These are phyloP conservation scores for Fusarium pseudocircinatum DNA, from an alignment of 2,329 filamentous ascomycete genomes.

Conservation along the genomic window DNA sequence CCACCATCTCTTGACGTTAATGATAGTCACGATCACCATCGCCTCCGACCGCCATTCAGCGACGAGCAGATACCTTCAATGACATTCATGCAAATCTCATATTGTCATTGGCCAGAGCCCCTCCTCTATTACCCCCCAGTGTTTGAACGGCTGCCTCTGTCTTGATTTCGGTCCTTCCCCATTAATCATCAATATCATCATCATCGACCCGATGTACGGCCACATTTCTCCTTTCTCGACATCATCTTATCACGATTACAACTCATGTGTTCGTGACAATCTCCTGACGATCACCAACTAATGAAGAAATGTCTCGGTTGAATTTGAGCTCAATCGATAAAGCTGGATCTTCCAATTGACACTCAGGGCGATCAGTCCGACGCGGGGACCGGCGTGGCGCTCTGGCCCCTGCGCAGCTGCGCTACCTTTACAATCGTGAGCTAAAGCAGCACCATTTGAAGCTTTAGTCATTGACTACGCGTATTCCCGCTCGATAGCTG, in stretches of 20 bases:
- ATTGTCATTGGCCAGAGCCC: slow-evolving; percentile 15
- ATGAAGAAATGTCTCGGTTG: slow-evolving; percentile 15
- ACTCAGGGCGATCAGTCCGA: neutral
- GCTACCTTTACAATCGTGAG: slow-evolving; percentile 13
- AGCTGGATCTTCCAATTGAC: slow-evolving; percentile 15
- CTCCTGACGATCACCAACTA: slow-evolving; percentile 33
- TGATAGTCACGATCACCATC: slow-evolving; percentile 29
- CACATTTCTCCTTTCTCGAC: neutral
- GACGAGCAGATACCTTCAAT: neutral
- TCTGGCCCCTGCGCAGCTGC: slow-evolving; percentile 27
- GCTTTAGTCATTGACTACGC: slow-evolving; percentile 22
- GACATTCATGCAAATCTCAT: neutral
- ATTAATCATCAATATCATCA: neutral
- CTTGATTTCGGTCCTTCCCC: neutral
- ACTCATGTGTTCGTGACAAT: neutral
- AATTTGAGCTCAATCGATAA: slow-evolving; percentile 10
- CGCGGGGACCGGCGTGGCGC: slow-evolving; percentile 16
- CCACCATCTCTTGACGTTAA: slow-evolving; percentile 5
- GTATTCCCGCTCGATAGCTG: slow-evolving; percentile 30
- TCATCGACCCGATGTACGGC: neutral
- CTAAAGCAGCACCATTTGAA: slow-evolving; percentile 11
- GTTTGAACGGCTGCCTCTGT: slow-evolving; percentile 1
- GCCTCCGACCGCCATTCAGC: slow-evolving; percentile 2
- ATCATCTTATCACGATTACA: slow-evolving; percentile 2
- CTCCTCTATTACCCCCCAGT: neutral